A percentile compares a stretch with the other conserved stretches of the same genome.
Conservation (phyloP, 305 asterid genomes). For the Nicotiana rustica region DNA sequence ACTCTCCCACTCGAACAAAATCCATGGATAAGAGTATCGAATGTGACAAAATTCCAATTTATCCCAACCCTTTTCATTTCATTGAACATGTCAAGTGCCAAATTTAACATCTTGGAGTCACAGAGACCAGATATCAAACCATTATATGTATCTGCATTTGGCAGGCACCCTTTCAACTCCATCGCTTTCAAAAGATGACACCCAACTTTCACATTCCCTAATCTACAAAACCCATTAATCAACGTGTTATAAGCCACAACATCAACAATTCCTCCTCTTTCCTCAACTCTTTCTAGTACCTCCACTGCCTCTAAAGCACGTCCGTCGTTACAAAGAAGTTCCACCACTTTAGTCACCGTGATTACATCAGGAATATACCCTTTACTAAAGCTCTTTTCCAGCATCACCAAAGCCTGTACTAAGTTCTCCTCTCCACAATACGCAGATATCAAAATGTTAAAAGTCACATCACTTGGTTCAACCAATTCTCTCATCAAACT, state of each 20-base stretch:
- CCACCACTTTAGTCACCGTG: conserved; percentile 70
- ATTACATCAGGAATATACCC: conserved; percentile 75
- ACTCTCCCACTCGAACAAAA: conserved; percentile 65
- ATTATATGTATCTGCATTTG: conserved; percentile 74
- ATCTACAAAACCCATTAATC: conserved; percentile 68
- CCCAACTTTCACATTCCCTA: conserved; percentile 65
- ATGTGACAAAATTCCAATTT: conserved; percentile 61
- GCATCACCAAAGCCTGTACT: conserved; percentile 79
- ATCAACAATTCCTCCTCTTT: conserved; percentile 65
- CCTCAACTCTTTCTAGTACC: conserved; percentile 73
- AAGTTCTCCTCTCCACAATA: conserved; percentile 71
- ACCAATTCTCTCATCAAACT: conserved; percentile 77
- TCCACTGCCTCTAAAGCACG: conserved; percentile 75
- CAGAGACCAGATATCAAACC: conserved; percentile 73
- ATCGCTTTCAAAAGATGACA: conserved; percentile 64
- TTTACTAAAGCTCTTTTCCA: conserved; percentile 67
- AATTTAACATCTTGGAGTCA: conserved; percentile 59
- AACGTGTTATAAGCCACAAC: conserved; percentile 77
- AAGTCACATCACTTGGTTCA: conserved; percentile 71
- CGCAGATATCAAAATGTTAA: conserved; percentile 73
- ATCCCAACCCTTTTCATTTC: conserved; percentile 81
- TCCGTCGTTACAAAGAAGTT: conserved; percentile 57
- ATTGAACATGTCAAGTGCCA: conserved; percentile 74
- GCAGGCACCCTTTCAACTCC: conserved; percentile 87
- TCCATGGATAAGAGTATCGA: conserved; percentile 65